A percentile compares a stretch with the other conserved stretches of the same genome.
phyloP scores from a whole-genome alignment of 2,329 filamentous ascomycete species.

The Endothia cerciana region DNA sequence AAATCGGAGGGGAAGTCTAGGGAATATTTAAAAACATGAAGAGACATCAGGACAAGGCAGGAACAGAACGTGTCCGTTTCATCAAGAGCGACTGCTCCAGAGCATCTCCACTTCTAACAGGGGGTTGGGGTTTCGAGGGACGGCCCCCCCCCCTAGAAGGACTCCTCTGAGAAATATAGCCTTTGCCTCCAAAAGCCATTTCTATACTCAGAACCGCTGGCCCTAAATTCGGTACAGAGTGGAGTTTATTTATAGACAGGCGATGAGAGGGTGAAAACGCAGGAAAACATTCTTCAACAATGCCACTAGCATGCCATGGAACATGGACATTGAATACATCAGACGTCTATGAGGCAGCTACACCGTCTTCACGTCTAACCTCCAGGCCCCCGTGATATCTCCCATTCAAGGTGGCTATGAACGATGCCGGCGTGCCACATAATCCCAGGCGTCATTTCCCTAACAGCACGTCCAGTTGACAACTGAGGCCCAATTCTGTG shows the following conservation, averaged over 20 bases:
- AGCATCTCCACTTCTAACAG: background rate
- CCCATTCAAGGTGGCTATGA: background rate
- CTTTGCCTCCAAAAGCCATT: background rate
- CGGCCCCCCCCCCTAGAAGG: background rate
- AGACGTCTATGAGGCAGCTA: background rate
- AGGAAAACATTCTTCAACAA: too few relatives aligned
- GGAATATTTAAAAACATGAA: background rate
- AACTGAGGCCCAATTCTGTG: background rate
- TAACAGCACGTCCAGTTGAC: background rate
- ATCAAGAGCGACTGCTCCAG: slow-evolving; percentile 9
- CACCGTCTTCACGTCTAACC: background rate
- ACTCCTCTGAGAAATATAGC: background rate
- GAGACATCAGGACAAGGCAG: background rate
- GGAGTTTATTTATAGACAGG: too few relatives aligned
- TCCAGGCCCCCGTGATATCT: background rate
- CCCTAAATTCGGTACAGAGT: too few relatives aligned
- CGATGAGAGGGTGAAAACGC: too few relatives aligned
- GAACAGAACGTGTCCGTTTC: slow-evolving; percentile 4
- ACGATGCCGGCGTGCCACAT: background rate
- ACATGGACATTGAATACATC: background rate
- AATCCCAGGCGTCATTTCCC: background rate
- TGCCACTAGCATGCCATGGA: too few relatives aligned
- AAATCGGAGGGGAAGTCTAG: background rate
- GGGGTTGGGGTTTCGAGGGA: slow-evolving; percentile 15
- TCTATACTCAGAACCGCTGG: too few relatives aligned